These are phyloP conservation scores for Sedum album DNA, from an alignment of 164 flowering plant species.

Conservation along the genomic window DNA sequence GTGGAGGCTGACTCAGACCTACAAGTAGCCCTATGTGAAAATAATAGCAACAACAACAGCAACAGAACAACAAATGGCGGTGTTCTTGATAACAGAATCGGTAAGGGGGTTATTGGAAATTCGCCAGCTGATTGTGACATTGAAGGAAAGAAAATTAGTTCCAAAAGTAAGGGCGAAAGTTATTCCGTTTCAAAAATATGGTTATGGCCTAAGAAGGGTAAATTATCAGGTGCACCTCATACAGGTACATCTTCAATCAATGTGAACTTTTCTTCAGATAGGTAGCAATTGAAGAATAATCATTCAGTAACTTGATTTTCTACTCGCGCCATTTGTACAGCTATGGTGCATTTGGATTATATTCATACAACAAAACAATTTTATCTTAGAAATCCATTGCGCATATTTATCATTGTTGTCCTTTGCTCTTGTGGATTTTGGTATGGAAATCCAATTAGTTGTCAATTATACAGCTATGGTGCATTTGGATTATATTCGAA, in stretches of 20 bases:
- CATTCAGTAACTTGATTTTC: not conserved
- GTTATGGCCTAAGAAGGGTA: conserved; percentile 77
- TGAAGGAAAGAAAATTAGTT: conserved; percentile 47
- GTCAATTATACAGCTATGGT: not conserved
- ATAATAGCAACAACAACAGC: conserved; percentile 13
- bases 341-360: too few relatives aligned
- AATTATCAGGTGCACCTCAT: conserved; percentile 14
- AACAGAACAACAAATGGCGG: not conserved
- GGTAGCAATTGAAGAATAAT: not conserved
- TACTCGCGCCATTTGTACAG: not conserved
- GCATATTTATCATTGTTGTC: not conserved
- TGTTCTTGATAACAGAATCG: conserved; percentile 13
- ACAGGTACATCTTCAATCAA: conserved; percentile 2
- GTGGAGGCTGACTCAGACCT: conserved; percentile 47
- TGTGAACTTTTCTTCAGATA: conserved; percentile 4
- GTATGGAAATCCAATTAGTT: not conserved
- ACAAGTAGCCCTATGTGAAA: conserved; percentile 37
- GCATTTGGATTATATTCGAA: not conserved
- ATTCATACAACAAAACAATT: not conserved
- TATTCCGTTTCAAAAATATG: too few relatives aligned
- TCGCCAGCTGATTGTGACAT: conserved; percentile 25
- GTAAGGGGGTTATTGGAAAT: conserved; percentile 18
- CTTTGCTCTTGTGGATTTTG: not conserved
- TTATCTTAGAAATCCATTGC: not conserved
- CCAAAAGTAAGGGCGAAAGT: conserved; percentile 48